Percentiles rank a stretch among this genome's conserved stretches.
These are phyloP conservation scores for Hirschioporus abietinus DNA, from an alignment of 768 basidiomycete species.

Conservation along the genomic window DNA sequence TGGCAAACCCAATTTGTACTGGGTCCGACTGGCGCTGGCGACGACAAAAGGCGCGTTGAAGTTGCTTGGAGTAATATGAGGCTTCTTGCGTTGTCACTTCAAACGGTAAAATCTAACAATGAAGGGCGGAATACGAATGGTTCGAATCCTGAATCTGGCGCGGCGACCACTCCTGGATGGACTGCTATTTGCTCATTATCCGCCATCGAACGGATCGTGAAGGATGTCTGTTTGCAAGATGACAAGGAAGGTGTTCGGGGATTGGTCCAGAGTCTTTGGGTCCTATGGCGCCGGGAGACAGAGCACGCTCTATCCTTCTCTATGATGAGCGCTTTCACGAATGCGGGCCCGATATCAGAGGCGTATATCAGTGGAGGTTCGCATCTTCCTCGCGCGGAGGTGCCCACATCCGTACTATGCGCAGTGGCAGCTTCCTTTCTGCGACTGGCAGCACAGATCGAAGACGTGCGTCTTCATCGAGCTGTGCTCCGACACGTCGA, in stretches of 20 bases:
- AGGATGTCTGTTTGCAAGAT: background rate
- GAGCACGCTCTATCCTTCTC: background rate
- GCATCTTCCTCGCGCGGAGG: slow-evolving; percentile 4
- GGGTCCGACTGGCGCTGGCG: background rate
- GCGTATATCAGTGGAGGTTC: background rate
- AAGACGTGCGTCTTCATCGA: slow-evolving; percentile 31
- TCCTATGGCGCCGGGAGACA: background rate
- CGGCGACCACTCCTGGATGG: background rate
- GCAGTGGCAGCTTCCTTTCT: slow-evolving; percentile 40
- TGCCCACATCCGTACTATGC: slow-evolving; percentile 27
- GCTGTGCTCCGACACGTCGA: slow-evolving; percentile 25
- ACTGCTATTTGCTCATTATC: background rate
- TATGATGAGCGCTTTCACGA: background rate
- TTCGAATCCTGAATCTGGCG: background rate
- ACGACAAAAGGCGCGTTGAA: background rate
- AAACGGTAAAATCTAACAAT: background rate
- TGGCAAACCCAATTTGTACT: background rate
- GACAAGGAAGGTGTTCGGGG: background rate
- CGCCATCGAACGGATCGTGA: background rate
- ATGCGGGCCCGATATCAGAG: background rate
- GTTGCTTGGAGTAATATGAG: slow-evolving; percentile 35
- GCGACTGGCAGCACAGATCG: slow-evolving; percentile 34
- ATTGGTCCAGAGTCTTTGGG: background rate
- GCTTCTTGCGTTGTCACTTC: slow-evolving; percentile 28
- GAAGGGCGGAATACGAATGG: background rate